Conservation (phyloP, 495 filamentous ascomycete species). For the Paragyromitra xinjiangensis region DNA sequence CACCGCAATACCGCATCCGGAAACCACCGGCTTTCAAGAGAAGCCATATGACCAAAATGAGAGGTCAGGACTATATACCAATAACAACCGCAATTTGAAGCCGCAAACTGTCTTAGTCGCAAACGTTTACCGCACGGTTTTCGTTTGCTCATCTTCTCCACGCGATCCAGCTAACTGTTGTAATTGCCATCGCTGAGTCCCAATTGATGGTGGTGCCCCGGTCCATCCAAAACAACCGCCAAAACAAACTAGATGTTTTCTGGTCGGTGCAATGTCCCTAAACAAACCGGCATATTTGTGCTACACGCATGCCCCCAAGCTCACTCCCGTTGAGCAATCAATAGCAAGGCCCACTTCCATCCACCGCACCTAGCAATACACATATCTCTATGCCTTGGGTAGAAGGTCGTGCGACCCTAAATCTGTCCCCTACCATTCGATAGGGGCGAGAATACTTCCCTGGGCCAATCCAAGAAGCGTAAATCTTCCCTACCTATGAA, state of each 20-base stretch:
- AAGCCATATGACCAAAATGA: neutral
- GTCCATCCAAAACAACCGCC: neutral
- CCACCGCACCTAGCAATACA: neutral
- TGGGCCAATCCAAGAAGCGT: conserved; percentile 5
- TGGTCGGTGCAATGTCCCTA: neutral
- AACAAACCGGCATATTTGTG: neutral
- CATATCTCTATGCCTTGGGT: neutral
- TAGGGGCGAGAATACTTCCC: neutral
- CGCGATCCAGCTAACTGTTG: neutral
- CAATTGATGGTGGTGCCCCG: neutral
- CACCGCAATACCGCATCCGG: neutral
- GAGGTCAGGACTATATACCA: neutral
- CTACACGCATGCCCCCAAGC: neutral
- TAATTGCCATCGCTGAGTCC: neutral
- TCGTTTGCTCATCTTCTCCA: neutral
- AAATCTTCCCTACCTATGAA: conserved; percentile 7
- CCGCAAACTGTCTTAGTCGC: neutral
- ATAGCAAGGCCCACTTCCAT: neutral
- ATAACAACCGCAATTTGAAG: neutral
- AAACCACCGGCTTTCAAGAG: neutral
- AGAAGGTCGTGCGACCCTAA: neutral
- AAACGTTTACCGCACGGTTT: neutral
- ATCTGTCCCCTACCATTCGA: neutral
- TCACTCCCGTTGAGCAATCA: neutral
- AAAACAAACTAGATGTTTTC: neutral